A percentile compares a stretch with the other conserved stretches of the same genome.
These are phyloP conservation scores for Ophiostoma tasmaniense DNA, from an alignment of 2,329 filamentous ascomycete genomes.

Conservation along the genomic window DNA sequence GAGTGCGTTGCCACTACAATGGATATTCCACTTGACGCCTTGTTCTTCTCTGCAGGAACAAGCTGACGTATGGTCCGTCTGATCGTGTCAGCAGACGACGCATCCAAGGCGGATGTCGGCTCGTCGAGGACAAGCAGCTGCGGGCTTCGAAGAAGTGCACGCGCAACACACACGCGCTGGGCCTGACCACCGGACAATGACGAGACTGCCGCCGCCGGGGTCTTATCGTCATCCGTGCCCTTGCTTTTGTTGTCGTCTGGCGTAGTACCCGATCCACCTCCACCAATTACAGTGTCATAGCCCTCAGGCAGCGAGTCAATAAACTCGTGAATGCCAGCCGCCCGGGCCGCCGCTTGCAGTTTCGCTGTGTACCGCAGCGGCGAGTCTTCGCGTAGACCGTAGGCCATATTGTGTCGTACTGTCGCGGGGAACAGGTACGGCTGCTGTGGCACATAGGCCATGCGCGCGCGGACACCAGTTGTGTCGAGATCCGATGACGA, in stretches of 20 bases:
- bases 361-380: slow-evolving; percentile 37
- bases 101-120: slow-evolving; percentile 67
- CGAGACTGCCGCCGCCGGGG: slow-evolving; percentile 24
- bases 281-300: slow-evolving; percentile 67
- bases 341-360: slow-evolving; percentile 44
- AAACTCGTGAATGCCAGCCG: slow-evolving; percentile 67
- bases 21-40: slow-evolving; percentile 38
- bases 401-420: slow-evolving; percentile 72
- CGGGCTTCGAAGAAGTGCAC: slow-evolving; percentile 65
- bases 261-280: slow-evolving; percentile 37
- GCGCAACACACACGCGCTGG: slow-evolving; percentile 72
- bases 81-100: slow-evolving; percentile 55
- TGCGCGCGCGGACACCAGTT: slow-evolving; percentile 47
- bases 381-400: slow-evolving; percentile 56
- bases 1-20: slow-evolving; percentile 78
- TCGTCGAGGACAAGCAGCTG: slow-evolving; percentile 75
- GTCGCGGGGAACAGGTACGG: slow-evolving; percentile 71
- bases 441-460: slow-evolving; percentile 61
- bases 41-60: neutral
- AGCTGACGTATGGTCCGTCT: slow-evolving; percentile 31
- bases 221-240: neutral
- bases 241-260: neutral
- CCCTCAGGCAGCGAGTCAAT: slow-evolving; percentile 61
- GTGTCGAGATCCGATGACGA: slow-evolving; percentile 54
- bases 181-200: slow-evolving; percentile 72